Conservation (phyloP, 1,139 yeast species). For the Hemisphaericaspora xylofermentans region DNA sequence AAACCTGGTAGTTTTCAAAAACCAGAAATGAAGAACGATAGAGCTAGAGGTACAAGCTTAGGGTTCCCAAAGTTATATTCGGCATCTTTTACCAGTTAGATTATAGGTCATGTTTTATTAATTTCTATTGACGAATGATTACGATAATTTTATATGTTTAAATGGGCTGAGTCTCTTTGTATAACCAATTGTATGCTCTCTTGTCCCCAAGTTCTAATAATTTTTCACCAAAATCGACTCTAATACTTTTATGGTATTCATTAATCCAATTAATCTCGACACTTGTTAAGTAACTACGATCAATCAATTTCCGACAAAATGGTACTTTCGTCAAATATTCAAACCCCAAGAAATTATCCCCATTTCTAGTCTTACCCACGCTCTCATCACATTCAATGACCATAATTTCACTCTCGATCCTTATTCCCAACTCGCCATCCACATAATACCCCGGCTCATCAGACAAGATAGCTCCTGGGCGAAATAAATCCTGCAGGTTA, state of each 20-base stretch:
- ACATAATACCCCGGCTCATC: conserved; percentile 60
- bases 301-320: conserved; percentile 49
- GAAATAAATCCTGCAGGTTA: conserved; percentile 28
- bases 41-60: conserved; percentile 22
- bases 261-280: conserved; percentile 56
- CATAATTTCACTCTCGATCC: conserved; percentile 55
- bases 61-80: conserved; percentile 29
- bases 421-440: conserved; percentile 51
- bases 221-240: conserved; percentile 34
- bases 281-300: conserved; percentile 29
- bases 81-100: conserved; percentile 19
- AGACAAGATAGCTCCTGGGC: conserved; percentile 49
- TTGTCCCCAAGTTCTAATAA: conserved; percentile 39
- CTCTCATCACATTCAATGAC: conserved; percentile 33
- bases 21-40: conserved; percentile 22
- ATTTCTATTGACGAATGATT: not conserved
- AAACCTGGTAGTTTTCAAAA: conserved; percentile 55
- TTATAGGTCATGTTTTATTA: conserved; percentile 1
- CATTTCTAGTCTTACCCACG: conserved; percentile 36
- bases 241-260: conserved; percentile 40
- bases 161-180: conserved; percentile 36
- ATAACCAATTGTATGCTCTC: conserved; percentile 41
- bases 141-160: conserved; percentile 10
- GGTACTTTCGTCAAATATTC: conserved; percentile 56
- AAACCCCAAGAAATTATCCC: conserved; percentile 41